phyloP scores from a whole-genome alignment of 352 stramenopile genomes.

The Phytophthora hibernalis region DNA sequence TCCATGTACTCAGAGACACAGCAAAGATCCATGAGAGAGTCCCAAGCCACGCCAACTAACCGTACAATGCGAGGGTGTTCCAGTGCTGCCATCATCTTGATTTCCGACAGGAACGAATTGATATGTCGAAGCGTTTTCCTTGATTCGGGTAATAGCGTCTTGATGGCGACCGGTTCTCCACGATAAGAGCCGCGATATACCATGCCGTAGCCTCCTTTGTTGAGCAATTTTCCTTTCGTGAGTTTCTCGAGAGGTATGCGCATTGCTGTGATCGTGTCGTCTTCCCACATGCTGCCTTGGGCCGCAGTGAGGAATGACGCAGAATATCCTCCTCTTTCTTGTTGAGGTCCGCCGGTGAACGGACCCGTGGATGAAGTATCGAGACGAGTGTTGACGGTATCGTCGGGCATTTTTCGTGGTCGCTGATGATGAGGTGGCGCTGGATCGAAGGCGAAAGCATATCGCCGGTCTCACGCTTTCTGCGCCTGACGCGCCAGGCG shows the following conservation, averaged over 20 bases:
- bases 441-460: constrained; percentile 4
- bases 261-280: constrained; percentile 45
- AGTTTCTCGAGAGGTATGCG: constrained; percentile 48
- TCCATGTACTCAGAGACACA: constrained; percentile 54
- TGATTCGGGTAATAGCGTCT: constrained; percentile 46
- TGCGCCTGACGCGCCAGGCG: constrained; percentile 13
- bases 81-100: constrained; percentile 53
- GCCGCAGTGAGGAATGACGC: constrained; percentile 21
- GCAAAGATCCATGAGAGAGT: constrained; percentile 52
- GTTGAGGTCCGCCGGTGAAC: constrained; percentile 16
- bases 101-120: constrained; percentile 51
- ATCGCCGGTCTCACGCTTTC: not conserved
- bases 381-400: constrained; percentile 31
- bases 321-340: constrained; percentile 10
- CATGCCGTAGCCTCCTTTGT: constrained; percentile 53
- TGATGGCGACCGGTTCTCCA: constrained; percentile 52
- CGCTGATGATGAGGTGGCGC: constrained; percentile 14
- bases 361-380: constrained; percentile 36
- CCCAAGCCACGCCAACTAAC: constrained; percentile 61
- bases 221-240: constrained; percentile 26
- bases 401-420: constrained; percentile 13
- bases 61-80: constrained; percentile 51
- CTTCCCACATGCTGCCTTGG: constrained; percentile 36
- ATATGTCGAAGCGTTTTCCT: constrained; percentile 43
- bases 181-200: constrained; percentile 54